phyloP scores from a whole-genome alignment of 805 yeast genomes.

The Cephaloascus albidus region DNA sequence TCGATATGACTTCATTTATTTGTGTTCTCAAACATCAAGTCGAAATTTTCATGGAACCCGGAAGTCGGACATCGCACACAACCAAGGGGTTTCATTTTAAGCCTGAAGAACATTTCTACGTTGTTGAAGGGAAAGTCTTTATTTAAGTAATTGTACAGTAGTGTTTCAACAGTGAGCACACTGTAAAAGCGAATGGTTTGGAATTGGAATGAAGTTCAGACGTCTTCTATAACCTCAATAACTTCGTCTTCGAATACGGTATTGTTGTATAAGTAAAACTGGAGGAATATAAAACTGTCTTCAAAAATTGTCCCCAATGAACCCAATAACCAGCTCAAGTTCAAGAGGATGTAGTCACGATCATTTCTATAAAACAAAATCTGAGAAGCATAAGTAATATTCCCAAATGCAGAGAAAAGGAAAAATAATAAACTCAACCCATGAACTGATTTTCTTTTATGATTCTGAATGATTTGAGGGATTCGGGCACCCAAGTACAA shows the following conservation, averaged over 20 bases:
- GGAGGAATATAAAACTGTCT: conserved; percentile 56
- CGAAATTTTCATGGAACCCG: too few species aligned
- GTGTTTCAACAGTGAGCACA: too few species aligned
- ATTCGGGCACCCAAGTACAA: conserved; percentile 63
- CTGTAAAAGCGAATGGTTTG: too few species aligned
- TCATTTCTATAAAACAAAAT: conserved; percentile 61
- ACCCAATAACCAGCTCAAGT: conserved; percentile 72
- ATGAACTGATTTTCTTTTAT: conserved; percentile 64
- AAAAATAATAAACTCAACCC: conserved; percentile 83
- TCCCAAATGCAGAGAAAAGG: conserved; percentile 65
- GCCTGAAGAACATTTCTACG: too few species aligned
- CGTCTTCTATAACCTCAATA: neutral
- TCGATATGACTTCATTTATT: too few species aligned
- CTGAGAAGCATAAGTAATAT: conserved; percentile 67
- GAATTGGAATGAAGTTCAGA: too few species aligned
- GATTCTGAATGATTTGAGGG: conserved; percentile 84
- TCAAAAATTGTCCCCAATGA: conserved; percentile 70
- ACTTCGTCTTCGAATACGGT: conserved; percentile 8
- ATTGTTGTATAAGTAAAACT: conserved; percentile 53
- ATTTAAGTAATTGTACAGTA: too few species aligned
- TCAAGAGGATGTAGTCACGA: conserved; percentile 45
- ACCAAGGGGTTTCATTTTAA: too few species aligned
- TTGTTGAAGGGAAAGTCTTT: too few species aligned
- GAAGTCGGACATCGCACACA: too few species aligned
- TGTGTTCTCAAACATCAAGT: too few species aligned